Evolutionary conservation across 176 grass and related monocot species (phyloP), one percentile per base, ranked within the genome.

Genomic region (Areca catechu): DNA sequence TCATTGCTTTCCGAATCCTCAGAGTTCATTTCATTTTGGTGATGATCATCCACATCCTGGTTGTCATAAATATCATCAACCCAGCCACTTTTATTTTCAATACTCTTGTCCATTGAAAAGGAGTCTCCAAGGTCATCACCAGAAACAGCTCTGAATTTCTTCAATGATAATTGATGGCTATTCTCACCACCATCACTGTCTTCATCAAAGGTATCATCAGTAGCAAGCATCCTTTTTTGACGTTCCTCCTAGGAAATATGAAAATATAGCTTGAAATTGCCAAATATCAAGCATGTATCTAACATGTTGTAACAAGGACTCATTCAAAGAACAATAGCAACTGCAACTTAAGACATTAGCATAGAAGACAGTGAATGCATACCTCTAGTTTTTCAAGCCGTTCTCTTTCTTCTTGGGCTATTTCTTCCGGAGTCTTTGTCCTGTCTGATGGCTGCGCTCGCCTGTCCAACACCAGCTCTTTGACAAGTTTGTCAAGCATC

Each of bases 41-140:
- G 79, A 76, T 81, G 61, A 73, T 74, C 63, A 5, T 78, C 58
- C 66, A 68, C 72, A 77, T 74, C 74, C 70, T 77, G 78, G 24
- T 58, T 82, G 65, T 75, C 79, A 73, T 78, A 78, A 51, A 89
- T 95, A 68, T 70, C 76, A 49, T 95, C 73, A 66, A 83, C 62
- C 82, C 82, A 95, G 1, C 85, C 76, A 22, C 69, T 91, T 80
- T 81, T 75, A 54, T 60, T 74, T 62, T n/a, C 19, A 63, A 34
- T 16, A 24, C 74, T 61, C 24, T 82, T 57, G 49, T 74, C 77
- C 27, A 76, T 54, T 53, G 76, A 67, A 53, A 91, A 91, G 20
- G 86, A 88, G 37, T 91, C 92, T 18, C 92, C 86, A 82, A 97
- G 86, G 88, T 88, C 92, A 56, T 97, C 92, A 16, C 92, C 92